Conservation (phyloP, 805 yeast genomes). For the Yamadazyma philogaea region DNA sequence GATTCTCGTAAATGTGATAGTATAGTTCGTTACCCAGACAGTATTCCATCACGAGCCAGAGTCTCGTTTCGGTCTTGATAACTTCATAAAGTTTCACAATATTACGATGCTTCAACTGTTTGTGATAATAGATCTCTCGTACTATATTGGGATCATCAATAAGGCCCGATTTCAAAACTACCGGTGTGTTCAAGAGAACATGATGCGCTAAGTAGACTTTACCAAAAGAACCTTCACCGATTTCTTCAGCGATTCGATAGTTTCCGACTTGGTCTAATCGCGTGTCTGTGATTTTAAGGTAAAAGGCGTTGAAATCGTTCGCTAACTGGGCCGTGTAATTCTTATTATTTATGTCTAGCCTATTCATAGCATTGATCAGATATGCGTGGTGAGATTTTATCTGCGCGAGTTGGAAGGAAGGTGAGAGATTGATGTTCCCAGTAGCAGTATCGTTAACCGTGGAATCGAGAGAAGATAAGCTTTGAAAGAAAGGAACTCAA, state of each 20-base stretch:
- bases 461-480: background rate
- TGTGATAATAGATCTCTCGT: slow-evolving; percentile 84
- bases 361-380: slow-evolving; percentile 4
- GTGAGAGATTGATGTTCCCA: background rate
- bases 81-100: slow-evolving; percentile 85
- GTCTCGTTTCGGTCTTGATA: slow-evolving; percentile 70
- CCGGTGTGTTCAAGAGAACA: slow-evolving; percentile 61
- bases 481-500: too few species aligned
- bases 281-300: slow-evolving; percentile 40
- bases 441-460: background rate
- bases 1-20: slow-evolving; percentile 55
- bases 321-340: slow-evolving; percentile 41
- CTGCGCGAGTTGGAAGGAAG: background rate
- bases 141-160: slow-evolving; percentile 82
- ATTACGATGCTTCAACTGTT: slow-evolving; percentile 78
- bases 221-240: slow-evolving; percentile 93
- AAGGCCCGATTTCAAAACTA: slow-evolving; percentile 80
- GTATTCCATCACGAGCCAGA: slow-evolving; percentile 88
- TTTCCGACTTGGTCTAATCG: slow-evolving; percentile 72
- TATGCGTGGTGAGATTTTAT: background rate
- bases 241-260: slow-evolving; percentile 65
- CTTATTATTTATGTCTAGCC: slow-evolving; percentile 4
- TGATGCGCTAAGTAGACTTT: slow-evolving; percentile 85
- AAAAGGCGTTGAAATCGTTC: slow-evolving; percentile 60
- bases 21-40: slow-evolving; percentile 80